These are phyloP conservation scores for Mucor indicus DNA, from an alignment of 371 early-diverging fungal genomes.

Conservation along the genomic window DNA sequence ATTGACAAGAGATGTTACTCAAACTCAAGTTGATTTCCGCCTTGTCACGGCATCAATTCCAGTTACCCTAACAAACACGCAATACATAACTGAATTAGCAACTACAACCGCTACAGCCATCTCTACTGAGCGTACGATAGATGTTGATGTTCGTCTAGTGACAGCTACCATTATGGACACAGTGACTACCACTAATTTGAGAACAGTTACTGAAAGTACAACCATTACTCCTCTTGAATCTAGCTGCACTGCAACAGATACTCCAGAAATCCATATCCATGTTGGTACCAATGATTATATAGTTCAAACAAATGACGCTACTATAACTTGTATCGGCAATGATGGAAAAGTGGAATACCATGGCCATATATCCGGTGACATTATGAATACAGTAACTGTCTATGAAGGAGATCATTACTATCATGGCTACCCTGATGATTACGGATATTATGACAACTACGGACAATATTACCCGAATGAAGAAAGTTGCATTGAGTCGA, in stretches of 20 bases:
- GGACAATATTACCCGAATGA: no score
- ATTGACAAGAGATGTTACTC: no score
- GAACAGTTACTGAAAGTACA: not conserved
- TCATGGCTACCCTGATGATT: not conserved
- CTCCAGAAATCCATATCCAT: constrained; percentile 1
- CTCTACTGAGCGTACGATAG: not conserved
- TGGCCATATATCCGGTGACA: constrained; percentile 1
- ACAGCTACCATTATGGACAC: constrained; percentile 1
- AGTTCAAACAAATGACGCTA: not conserved
- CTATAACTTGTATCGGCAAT: constrained; percentile 7
- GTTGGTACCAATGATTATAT: constrained; percentile 7
- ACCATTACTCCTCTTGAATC: not conserved
- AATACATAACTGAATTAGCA: no score
- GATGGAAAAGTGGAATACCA: constrained; percentile 3
- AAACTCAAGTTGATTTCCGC: no score
- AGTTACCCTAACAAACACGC: no score
- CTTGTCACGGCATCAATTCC: no score
- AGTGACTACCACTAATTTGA: not conserved
- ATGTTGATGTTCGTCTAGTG: not conserved
- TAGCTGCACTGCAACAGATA: not conserved
- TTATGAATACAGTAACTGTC: not conserved
- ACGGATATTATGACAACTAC: not conserved
- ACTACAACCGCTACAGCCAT: not conserved
- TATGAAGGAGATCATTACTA: constrained; percentile 1
- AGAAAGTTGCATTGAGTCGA: no score